These are phyloP conservation scores for Dactylonectria macrodidyma DNA, from an alignment of 2,329 filamentous ascomycete genomes.

Conservation along the genomic window DNA sequence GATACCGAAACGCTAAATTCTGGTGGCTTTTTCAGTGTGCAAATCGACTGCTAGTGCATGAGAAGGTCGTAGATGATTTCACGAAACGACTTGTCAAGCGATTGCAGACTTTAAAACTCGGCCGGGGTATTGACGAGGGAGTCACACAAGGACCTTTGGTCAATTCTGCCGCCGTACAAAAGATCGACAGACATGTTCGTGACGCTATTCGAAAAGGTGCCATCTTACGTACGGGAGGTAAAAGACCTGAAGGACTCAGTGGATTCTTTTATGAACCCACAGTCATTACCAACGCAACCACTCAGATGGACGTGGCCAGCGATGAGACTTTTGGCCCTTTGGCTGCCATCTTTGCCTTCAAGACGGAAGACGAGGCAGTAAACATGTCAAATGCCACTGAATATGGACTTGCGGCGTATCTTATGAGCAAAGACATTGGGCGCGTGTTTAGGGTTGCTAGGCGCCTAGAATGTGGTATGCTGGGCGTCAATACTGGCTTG, in stretches of 20 bases:
- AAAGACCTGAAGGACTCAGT: conserved; percentile 68
- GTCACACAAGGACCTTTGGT: conserved; percentile 73
- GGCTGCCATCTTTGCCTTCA: conserved; percentile 76
- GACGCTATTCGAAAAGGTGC: conserved; percentile 73
- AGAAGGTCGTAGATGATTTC: too few relatives aligned
- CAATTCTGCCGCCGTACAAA: conserved; percentile 72
- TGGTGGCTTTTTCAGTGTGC: too few relatives aligned
- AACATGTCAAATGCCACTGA: conserved; percentile 74
- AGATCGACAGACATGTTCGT: conserved; percentile 72
- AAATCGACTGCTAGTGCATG: too few relatives aligned
- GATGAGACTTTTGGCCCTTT: conserved; percentile 82
- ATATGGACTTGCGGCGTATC: conserved; percentile 79
- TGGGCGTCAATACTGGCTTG: conserved; percentile 48
- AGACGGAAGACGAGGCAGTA: conserved; percentile 77
- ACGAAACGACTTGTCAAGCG: too few relatives aligned
- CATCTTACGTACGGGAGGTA: conserved; percentile 69
- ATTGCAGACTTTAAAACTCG: conserved; percentile 64
- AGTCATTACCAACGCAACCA: conserved; percentile 76
- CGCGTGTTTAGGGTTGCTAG: conserved; percentile 56
- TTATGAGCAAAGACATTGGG: conserved; percentile 65
- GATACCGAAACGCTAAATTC: conserved; percentile 54
- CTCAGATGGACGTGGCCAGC: conserved; percentile 73
- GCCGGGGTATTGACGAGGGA: conserved; percentile 65
- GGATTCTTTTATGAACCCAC: conserved; percentile 78
- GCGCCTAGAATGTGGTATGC: too few relatives aligned